Conservation (phyloP, 345 rosid genomes). For the Lumnitzera littorea region DNA sequence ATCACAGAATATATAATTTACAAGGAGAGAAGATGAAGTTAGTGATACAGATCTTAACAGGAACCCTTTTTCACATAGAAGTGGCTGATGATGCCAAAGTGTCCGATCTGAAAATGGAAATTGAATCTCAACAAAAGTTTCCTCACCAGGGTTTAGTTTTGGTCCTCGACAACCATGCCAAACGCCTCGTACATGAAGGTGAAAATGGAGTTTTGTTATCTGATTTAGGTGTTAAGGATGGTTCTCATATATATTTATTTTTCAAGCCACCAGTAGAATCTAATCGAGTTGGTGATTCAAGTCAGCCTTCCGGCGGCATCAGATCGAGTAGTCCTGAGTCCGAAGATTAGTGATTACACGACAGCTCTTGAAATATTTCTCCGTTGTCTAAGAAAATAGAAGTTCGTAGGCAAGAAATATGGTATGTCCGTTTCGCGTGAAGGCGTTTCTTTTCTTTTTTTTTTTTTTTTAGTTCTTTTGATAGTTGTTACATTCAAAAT, state of each 20-base stretch:
- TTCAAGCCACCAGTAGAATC: slow-evolving; percentile 16
- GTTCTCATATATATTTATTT: slow-evolving; percentile 59
- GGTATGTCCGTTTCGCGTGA: no score
- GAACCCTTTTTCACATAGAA: slow-evolving; percentile 36
- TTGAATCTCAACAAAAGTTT: slow-evolving; percentile 33
- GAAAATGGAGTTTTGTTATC: slow-evolving; percentile 33
- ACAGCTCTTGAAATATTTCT: no score
- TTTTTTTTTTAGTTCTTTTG: no score
- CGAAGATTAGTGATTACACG: no score
- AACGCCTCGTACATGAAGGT: slow-evolving; percentile 11
- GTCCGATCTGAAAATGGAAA: slow-evolving; percentile 47
- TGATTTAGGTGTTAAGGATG: slow-evolving; percentile 44
- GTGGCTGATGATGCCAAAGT: slow-evolving; percentile 43
- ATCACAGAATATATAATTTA: no score
- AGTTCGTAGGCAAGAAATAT: no score
- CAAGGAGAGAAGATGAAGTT: slow-evolving; percentile 35
- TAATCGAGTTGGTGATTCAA: no score
- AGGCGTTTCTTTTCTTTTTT: no score
- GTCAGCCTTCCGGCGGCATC: no score
- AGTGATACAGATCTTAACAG: slow-evolving; percentile 68
- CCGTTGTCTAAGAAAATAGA: no score
- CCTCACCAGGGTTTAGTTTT: slow-evolving; percentile 51
- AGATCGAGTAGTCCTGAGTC: no score
- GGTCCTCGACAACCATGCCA: slow-evolving; percentile 19
- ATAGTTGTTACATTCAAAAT: no score